Evolutionary conservation across 2,329 filamentous ascomycete genomes (phyloP), one percentile per base, ranked within the genome.

Genomic region (Tolypocladium amazonense): DNA sequence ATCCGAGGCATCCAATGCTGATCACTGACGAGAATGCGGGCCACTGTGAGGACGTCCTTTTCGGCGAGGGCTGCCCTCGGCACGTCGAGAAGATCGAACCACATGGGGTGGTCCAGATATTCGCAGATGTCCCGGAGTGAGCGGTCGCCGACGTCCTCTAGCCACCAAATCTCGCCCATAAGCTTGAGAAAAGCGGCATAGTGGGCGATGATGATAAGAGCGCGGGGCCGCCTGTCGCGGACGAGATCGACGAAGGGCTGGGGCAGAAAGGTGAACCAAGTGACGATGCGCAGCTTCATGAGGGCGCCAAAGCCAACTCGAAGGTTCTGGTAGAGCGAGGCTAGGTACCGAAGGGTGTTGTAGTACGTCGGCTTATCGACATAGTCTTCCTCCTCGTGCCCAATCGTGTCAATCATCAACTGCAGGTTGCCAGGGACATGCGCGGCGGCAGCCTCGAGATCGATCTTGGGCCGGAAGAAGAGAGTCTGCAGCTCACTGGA

Each of bases 221-320:
- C 76, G 35, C 78, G 76, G 0, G 79, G 78, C 1, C 75, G 72
- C 55, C 68, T 70, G 30, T 74, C 63, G 18, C 74, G 72, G 1
- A 75, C 75, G 8, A 81, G 69, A 2, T 76, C 71, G 58, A 81
- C 67, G 58, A 83, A 80, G 6, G 62, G 62, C 0, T 67, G 66
- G 7, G 79, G 77, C 25, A 82, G 62, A 58, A 79, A 83, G 2
- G 79, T 84, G 59, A 81, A 77, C 71, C 78, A 81, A 12, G 79
- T 81, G 61, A 81, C 76, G 66, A 81, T 74, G 58, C 81, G 77
- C 18, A 84, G 68, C 60, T 73, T 69, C 64, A 83, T 72, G 33
- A 78, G 69, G 23, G 75, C 70, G 41, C 72, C 72, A 50, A 80
- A 73, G 5, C 80, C 63, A 14, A 62, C 27, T 12, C 55, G 66